These are phyloP conservation scores for Haematococcus lacustris DNA, from an alignment of 139 green algal genomes.

Conservation along the genomic window DNA sequence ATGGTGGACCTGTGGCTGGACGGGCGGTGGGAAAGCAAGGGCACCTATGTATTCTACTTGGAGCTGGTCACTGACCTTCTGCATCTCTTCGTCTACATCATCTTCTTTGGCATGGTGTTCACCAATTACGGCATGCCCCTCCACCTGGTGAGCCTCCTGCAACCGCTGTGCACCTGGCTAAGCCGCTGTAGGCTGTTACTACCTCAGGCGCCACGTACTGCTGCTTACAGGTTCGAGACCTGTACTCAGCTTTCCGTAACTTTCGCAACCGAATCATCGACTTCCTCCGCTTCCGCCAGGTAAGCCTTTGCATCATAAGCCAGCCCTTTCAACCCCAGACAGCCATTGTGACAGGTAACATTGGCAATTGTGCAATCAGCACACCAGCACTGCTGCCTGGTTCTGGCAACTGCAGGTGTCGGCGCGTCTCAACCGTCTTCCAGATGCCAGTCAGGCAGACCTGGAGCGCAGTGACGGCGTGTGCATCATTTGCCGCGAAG, in stretches of 20 bases:
- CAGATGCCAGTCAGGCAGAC: conserved; percentile 82
- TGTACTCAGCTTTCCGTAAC: conserved; percentile 95
- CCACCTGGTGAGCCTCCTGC: conserved; percentile 82
- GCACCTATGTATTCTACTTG: conserved; percentile 92
- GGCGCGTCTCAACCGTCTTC: conserved; percentile 90
- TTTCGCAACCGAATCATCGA: conserved; percentile 82
- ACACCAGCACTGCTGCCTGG: neutral
- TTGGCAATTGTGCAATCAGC: no score
- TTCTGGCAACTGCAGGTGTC: conserved; percentile 45
- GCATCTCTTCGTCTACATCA: conserved; percentile 91
- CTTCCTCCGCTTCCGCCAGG: conserved; percentile 90
- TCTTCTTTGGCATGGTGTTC: conserved; percentile 97
- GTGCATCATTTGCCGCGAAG: conserved; percentile 93
- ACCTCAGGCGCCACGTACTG: no score
- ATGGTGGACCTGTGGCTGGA: conserved; percentile 55
- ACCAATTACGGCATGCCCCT: conserved; percentile 91
- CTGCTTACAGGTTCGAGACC: conserved; percentile 66
- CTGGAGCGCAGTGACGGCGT: conserved; percentile 74
- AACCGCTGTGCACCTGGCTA: no score
- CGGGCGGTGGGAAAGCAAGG: conserved; percentile 86
- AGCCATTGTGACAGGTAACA: no score
- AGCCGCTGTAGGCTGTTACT: no score
- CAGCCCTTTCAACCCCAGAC: no score
- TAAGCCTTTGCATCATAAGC: conserved; percentile 14
- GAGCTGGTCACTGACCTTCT: conserved; percentile 94